These are phyloP conservation scores for Forsythia viridissima DNA, from an alignment of 257 asterid species.

Conservation along the genomic window DNA sequence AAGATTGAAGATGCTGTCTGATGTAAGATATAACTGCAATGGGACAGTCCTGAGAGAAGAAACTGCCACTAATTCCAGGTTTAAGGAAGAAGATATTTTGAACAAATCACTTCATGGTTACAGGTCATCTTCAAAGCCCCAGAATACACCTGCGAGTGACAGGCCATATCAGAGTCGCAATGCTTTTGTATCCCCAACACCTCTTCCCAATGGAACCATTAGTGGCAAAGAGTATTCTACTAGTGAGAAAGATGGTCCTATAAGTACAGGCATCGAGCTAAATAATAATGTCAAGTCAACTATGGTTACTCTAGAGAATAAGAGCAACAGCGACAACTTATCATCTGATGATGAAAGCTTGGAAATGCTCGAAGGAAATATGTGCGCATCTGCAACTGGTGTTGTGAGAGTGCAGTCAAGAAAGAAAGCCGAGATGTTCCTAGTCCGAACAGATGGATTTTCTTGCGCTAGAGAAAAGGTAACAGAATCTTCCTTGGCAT, in stretches of 20 bases:
- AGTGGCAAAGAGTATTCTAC: slow-evolving; percentile 29
- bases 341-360: slow-evolving; percentile 62
- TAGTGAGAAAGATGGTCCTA: slow-evolving; percentile 37
- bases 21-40: slow-evolving; percentile 40
- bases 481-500: slow-evolving; percentile 93
- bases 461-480: slow-evolving; percentile 96
- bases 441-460: slow-evolving; percentile 95
- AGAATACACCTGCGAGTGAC: slow-evolving; percentile 22
- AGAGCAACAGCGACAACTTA: slow-evolving; percentile 39
- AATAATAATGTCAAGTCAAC: slow-evolving; percentile 32
- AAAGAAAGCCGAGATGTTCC: slow-evolving; percentile 98
- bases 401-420: slow-evolving; percentile 97
- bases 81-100: slow-evolving; percentile 35
- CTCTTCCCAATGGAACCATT: slow-evolving; percentile 35
- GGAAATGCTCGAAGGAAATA: slow-evolving; percentile 66
- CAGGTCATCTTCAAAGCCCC: slow-evolving; percentile 34
- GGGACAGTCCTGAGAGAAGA: slow-evolving; percentile 38
- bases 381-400: slow-evolving; percentile 95
- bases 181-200: slow-evolving; percentile 24
- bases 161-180: slow-evolving; percentile 40
- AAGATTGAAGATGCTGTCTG: slow-evolving; percentile 49
- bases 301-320: slow-evolving; percentile 31
- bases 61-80: slow-evolving; percentile 29
- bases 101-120: slow-evolving; percentile 40
- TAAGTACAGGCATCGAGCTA: slow-evolving; percentile 36